Evolutionary conservation across 163 green algal species (phyloP), one percentile per base, ranked within the genome.

Genomic region (Smithsoniella earleae): DNA sequence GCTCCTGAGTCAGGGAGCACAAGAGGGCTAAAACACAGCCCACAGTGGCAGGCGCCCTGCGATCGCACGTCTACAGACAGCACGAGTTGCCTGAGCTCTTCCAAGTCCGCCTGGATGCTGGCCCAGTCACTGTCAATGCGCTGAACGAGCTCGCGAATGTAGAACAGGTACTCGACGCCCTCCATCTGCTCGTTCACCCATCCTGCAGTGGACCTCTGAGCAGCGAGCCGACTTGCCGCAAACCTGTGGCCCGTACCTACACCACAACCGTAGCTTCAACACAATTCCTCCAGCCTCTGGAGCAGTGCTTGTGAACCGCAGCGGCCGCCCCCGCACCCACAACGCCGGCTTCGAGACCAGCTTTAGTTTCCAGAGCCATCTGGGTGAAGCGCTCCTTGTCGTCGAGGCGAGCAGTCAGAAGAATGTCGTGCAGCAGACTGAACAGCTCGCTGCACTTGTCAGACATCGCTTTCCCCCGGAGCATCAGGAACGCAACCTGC

Each of bases 291-390:
- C 52, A 28, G 1, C 3, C 44, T 54, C 18, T 22, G 44, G 44
- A 20, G 44, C 18, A 54, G 44, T 20, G 44, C 18, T 20, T 22
- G 44, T 54, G 44, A 54, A 54, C 18, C 18, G 44, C 18, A 20
- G 18, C 18, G 44, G n/a, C n/a, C n/a, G n/a, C n/a, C n/a, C n/a
- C n/a, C n/a, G n/a, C n/a, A 34, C 30, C 28, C 36, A 58, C 66
- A 64, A 27, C 77, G 44, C 78, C 84, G 6, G 82, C 80, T 82
- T 99, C 94, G 75, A 97, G 78, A 44, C 79, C 80, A 8, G 87
- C 81, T 79, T 92, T 94, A 66, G 88, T 96, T 83, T 99, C 94
- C 18, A 93, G 77, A 37, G 96, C 92, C 87, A 99, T 96, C 83
- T 96, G 90, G 55, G 86, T 91, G 86, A 99, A 97, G 66, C 94